These are phyloP conservation scores for Cladosporium halotolerans DNA, from an alignment of 2,329 filamentous ascomycete genomes.

Conservation along the genomic window DNA sequence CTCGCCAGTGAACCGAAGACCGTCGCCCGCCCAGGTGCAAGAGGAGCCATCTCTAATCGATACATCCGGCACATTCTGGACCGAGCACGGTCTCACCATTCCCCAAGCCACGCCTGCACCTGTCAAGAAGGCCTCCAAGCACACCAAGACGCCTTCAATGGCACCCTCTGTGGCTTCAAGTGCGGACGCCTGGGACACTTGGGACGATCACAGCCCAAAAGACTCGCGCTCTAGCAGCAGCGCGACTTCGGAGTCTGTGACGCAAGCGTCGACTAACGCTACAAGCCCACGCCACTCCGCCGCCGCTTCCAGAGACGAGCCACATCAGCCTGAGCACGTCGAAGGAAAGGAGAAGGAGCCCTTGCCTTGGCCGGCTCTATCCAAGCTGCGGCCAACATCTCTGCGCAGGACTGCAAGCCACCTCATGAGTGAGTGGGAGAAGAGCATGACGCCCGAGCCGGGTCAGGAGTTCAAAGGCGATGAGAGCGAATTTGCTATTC, in stretches of 20 bases:
- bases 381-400: constrained; percentile 66
- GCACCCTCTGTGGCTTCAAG: constrained; percentile 18
- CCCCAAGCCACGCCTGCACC: constrained; percentile 14
- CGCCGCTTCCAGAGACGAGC: constrained; percentile 18
- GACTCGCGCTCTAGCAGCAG: constrained; percentile 18
- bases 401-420: constrained; percentile 77
- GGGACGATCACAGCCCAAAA: constrained; percentile 24
- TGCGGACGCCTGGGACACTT: constrained; percentile 26
- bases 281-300: constrained; percentile 4
- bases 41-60: constrained; percentile 9
- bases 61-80: constrained; percentile 21
- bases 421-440: constrained; percentile 89
- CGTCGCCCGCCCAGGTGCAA: neutral
- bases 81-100: constrained; percentile 20
- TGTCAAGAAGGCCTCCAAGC: constrained; percentile 23
- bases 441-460: constrained; percentile 48
- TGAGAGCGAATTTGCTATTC: constrained; percentile 4
- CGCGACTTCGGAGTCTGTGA: constrained; percentile 8
- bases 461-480: constrained; percentile 12
- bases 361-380: constrained; percentile 62
- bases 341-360: constrained; percentile 33
- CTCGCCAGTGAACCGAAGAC: constrained; percentile 9
- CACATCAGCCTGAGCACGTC: constrained; percentile 10
- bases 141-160: constrained; percentile 20
- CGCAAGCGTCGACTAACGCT: constrained; percentile 2